Conservation (phyloP, 441 rosid genomes). For the Bruguiera hainesii region DNA sequence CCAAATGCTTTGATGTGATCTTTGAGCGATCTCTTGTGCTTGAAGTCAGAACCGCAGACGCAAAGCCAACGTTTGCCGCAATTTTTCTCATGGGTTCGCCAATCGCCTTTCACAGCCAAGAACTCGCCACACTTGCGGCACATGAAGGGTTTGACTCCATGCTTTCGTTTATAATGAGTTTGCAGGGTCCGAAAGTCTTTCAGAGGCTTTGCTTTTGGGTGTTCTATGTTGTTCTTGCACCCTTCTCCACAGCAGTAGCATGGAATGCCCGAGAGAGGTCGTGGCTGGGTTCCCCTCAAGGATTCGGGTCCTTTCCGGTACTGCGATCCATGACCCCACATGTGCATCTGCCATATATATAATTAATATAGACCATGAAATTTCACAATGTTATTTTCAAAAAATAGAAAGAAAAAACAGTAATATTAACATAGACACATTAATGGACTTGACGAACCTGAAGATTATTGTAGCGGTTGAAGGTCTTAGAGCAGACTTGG, state of each 20-base stretch:
- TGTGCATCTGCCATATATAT: conserved; percentile 53
- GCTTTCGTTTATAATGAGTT: conserved; percentile 86
- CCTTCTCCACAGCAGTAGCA: conserved; percentile 82
- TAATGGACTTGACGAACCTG: conserved; percentile 40
- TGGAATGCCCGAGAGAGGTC: conserved; percentile 63
- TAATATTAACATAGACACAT: neutral
- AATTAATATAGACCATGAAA: neutral
- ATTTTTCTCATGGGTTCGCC: conserved; percentile 90
- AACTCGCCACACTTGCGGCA: conserved; percentile 77
- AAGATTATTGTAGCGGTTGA: conserved; percentile 90
- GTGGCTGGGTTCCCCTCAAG: conserved; percentile 63
- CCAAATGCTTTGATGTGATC: conserved; percentile 82
- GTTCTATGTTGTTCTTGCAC: conserved; percentile 74
- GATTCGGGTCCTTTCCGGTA: conserved; percentile 76
- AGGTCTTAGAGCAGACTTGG: conserved; percentile 76
- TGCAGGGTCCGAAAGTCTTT: conserved; percentile 80
- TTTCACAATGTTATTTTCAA: too few relatives aligned
- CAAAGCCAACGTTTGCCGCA: conserved; percentile 94
- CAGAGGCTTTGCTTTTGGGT: conserved; percentile 69
- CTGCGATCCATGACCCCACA: conserved; percentile 95
- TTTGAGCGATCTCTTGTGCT: conserved; percentile 88
- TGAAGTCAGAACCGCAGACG: conserved; percentile 77
- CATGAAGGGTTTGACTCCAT: conserved; percentile 54
- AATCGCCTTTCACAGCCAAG: conserved; percentile 80
- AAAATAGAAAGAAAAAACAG: too few relatives aligned